phyloP scores from a whole-genome alignment of 2,329 filamentous ascomycete genomes.

The Curvularia eragrostidis region DNA sequence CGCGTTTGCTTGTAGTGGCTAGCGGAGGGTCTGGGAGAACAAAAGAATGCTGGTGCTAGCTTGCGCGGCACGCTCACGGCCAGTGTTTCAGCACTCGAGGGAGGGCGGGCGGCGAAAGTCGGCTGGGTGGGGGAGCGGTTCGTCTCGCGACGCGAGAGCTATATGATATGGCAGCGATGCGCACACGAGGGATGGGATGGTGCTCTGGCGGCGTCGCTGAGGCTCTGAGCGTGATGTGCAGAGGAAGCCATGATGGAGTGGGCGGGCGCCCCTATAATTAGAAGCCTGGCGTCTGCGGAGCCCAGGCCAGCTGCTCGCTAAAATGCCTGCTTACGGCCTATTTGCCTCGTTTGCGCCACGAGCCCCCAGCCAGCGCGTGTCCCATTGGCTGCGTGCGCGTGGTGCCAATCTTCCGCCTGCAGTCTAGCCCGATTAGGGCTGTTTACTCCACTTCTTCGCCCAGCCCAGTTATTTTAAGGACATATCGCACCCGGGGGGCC shows the following conservation, averaged over 20 bases:
- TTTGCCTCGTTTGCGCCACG: conserved; percentile 19
- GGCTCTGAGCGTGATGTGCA: conserved; percentile 42
- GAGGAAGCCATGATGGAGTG: conserved; percentile 33
- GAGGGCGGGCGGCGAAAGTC: conserved; percentile 30
- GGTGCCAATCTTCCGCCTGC: conserved; percentile 8
- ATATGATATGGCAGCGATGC: conserved; percentile 42
- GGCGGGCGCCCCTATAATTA: conserved; percentile 38
- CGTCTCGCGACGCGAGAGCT: conserved; percentile 28
- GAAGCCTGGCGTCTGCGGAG: conserved; percentile 31
- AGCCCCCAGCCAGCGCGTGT: conserved; percentile 9
- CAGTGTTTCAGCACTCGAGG: conserved; percentile 35
- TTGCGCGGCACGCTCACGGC: conserved; percentile 32
- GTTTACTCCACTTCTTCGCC: conserved; percentile 19
- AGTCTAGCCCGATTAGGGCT: conserved; percentile 7
- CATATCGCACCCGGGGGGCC: conserved; percentile 16
- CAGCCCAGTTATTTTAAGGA: conserved; percentile 43
- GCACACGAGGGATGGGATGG: conserved; percentile 27
- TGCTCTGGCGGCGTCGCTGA: conserved; percentile 25
- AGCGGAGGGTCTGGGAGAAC: conserved; percentile 31
- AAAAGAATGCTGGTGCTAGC: conserved; percentile 31
- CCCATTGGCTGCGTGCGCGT: conserved; percentile 21
- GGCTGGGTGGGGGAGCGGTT: conserved; percentile 24
- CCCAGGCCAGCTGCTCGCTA: conserved; percentile 32
- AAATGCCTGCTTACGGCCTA: conserved; percentile 20
- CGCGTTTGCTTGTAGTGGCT: conserved; percentile 14